Conservation (phyloP, 2,329 filamentous ascomycete genomes). For the Zopfia rhizophila region DNA sequence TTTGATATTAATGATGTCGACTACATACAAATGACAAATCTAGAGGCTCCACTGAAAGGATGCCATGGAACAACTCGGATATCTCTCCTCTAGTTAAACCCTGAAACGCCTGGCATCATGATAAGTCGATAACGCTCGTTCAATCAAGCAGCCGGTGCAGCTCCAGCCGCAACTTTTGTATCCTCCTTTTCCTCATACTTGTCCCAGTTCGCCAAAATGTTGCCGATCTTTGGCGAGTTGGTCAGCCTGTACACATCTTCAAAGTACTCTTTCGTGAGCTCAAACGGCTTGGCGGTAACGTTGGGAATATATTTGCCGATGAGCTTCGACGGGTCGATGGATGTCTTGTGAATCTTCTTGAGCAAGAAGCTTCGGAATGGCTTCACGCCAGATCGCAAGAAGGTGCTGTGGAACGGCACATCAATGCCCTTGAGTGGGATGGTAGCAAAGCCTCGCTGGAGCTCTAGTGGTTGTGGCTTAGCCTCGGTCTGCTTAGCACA, state of each 20-base stretch:
- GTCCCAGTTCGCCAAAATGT: slow-evolving; percentile 81
- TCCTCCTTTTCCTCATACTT: slow-evolving; percentile 60
- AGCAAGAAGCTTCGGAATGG: slow-evolving; percentile 98
- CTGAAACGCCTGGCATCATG: slow-evolving; percentile 8
- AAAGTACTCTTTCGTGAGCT: slow-evolving; percentile 98
- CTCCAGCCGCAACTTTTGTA: slow-evolving; percentile 29
- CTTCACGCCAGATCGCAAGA: slow-evolving; percentile 97
- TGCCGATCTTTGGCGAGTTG: slow-evolving; percentile 79
- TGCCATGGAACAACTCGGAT: slow-evolving; percentile 18
- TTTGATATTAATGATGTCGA: too few species aligned
- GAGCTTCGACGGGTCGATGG: slow-evolving; percentile 95
- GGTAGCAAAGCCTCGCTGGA: slow-evolving; percentile 95
- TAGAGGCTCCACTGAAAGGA: too few species aligned
- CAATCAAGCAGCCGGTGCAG: slow-evolving; percentile 6
- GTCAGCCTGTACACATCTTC: slow-evolving; percentile 97
- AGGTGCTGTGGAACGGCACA: slow-evolving; percentile 98
- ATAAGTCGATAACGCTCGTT: background rate
- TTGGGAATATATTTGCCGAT: slow-evolving; percentile 99
- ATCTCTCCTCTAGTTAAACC: slow-evolving; percentile 14
- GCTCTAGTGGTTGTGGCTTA: slow-evolving; percentile 87
- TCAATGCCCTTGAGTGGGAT: slow-evolving; percentile 98
- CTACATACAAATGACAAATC: too few species aligned
- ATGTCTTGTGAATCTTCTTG: slow-evolving; percentile 99
- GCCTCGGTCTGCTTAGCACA: slow-evolving; percentile 86
- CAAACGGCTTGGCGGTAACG: slow-evolving; percentile 95